Conservation (phyloP, 23 red algal genomes). For the Gracilaria domingensis region DNA sequence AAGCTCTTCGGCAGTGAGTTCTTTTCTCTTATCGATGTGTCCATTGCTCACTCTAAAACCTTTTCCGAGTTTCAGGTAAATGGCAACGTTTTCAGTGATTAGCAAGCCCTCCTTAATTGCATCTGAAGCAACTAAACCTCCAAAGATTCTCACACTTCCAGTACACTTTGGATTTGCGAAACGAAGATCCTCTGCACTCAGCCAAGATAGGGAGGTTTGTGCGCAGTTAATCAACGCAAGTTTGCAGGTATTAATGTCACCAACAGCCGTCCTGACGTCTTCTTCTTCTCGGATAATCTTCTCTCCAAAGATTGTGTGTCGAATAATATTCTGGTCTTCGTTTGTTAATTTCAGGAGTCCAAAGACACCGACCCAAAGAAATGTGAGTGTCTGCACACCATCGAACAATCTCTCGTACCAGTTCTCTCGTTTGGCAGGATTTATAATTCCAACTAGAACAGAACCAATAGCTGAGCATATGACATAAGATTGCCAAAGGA, state of each 20-base stretch:
- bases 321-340: conserved; percentile 44
- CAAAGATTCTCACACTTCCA: background rate
- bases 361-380: conserved; percentile 25
- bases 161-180: background rate
- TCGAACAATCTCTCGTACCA: conserved; percentile 32
- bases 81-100: background rate
- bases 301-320: conserved; percentile 1
- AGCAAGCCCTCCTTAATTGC: background rate
- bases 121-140: background rate
- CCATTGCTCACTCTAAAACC: background rate
- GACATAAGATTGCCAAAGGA: background rate
- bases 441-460: background rate
- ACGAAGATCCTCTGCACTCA: background rate
- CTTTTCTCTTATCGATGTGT: background rate
- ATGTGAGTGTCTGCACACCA: background rate
- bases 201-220: background rate
- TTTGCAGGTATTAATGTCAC: background rate
- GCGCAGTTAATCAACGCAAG: background rate
- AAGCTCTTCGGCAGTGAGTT: background rate
- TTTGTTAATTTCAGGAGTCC: conserved; percentile 33
- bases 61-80: background rate
- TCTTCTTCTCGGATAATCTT: background rate
- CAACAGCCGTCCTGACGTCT: background rate
- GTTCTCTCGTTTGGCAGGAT: conserved; percentile 1
- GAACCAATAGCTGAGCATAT: background rate